phyloP scores from a whole-genome alignment of 306 rosid species.

The Parietaria judaica region DNA sequence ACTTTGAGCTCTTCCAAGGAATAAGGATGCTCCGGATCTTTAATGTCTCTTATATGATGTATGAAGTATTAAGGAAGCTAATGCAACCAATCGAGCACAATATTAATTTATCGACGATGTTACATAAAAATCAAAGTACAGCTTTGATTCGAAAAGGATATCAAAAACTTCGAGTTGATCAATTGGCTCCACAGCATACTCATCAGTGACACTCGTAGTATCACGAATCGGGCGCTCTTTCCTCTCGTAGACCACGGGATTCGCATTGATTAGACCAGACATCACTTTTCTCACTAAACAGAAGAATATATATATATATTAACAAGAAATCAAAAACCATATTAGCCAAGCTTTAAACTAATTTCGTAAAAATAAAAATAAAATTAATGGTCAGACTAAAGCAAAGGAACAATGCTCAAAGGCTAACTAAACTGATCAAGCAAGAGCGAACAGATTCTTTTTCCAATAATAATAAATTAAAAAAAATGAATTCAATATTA shows the following conservation, averaged over 20 bases:
- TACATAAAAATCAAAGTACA: not conserved
- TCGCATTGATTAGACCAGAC: constrained; percentile 64
- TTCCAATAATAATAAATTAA: no score
- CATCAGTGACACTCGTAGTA: constrained; percentile 26
- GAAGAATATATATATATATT: no score
- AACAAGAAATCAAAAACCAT: not conserved
- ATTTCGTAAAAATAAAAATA: no score
- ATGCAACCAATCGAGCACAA: not conserved
- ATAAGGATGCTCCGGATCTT: constrained; percentile 88
- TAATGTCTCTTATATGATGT: constrained; percentile 86
- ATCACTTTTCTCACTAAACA: constrained; percentile 40
- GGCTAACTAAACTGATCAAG: no score
- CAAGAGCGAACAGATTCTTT: no score
- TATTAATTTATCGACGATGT: no score
- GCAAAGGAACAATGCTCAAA: no score
- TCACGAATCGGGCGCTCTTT: constrained; percentile 65
- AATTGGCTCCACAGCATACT: constrained; percentile 51
- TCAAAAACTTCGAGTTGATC: constrained; percentile 81
- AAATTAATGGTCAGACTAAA: no score
- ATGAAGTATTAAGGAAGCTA: constrained; percentile 46
- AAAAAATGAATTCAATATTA: no score
- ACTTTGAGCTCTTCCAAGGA: constrained; percentile 97
- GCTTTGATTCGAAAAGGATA: constrained; percentile 44
- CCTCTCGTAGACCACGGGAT: constrained; percentile 71
- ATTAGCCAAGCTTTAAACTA: no score